Conservation (phyloP, 164 flowering plant genomes). For the Paratinospora sagittata region DNA sequence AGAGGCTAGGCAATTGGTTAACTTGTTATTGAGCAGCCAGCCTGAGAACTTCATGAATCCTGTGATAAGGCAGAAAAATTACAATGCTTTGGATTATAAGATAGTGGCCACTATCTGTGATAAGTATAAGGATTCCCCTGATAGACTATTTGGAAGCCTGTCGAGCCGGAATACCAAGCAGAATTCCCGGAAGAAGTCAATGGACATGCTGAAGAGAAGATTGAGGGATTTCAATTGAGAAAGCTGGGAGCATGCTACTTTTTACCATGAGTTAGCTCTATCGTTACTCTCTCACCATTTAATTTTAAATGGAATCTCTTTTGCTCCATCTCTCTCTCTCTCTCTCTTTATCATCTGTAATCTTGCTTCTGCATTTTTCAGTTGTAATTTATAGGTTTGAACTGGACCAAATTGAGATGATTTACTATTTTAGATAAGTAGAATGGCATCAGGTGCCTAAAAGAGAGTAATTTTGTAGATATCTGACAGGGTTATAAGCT, state of each 20-base stretch:
- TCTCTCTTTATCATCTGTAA: too few species aligned
- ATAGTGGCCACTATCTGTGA: conserved; percentile 72
- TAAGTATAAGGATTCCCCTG: conserved; percentile 77
- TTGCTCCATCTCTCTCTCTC: too few species aligned
- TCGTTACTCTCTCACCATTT: too few species aligned
- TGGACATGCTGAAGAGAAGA: too few species aligned
- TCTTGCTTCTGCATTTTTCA: too few species aligned
- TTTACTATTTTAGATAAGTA: background rate
- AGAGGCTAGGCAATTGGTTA: conserved; percentile 71
- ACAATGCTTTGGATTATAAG: conserved; percentile 65
- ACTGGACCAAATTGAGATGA: conserved; percentile 1
- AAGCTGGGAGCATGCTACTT: too few species aligned
- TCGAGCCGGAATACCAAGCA: conserved; percentile 67
- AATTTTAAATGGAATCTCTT: too few species aligned
- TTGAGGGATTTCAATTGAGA: too few species aligned
- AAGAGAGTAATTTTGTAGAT: background rate
- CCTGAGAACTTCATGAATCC: conserved; percentile 94
- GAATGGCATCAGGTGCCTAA: background rate
- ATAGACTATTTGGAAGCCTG: conserved; percentile 81
- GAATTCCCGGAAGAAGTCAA: conserved; percentile 72
- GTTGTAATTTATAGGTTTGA: background rate
- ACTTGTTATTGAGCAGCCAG: conserved; percentile 74
- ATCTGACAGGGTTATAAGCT: too few species aligned
- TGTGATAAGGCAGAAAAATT: conserved; percentile 71
- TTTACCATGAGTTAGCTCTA: too few species aligned